Percentiles rank a stretch among this genome's conserved stretches.
Evolutionary conservation across 2,329 filamentous ascomycete species (phyloP).

Genomic region (Ceratocystiopsis minuta): DNA sequence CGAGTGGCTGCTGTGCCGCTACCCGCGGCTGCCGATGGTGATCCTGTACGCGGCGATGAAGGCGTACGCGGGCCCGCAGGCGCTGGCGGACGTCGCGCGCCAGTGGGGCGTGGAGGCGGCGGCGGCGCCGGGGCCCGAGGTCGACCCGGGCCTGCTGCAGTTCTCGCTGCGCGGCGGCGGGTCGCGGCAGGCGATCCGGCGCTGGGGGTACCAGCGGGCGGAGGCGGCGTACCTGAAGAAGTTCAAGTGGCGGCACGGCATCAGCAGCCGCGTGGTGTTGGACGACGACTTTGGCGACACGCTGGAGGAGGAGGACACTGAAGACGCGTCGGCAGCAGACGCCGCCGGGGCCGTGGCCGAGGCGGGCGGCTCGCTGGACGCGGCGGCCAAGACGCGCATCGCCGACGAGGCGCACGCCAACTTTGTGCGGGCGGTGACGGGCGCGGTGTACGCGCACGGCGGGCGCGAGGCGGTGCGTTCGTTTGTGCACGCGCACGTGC

Average conservation of each 20-base stretch:
- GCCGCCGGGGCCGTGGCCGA: slow-evolving; percentile 1
- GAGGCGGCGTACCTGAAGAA: slow-evolving; percentile 28
- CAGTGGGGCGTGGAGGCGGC: slow-evolving; percentile 88
- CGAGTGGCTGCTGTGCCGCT: slow-evolving; percentile 75
- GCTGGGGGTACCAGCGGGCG: slow-evolving; percentile 32
- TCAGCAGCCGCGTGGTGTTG: slow-evolving; percentile 61
- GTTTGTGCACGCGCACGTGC: slow-evolving; percentile 72
- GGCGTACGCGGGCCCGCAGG: slow-evolving; percentile 61
- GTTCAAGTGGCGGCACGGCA: slow-evolving; percentile 44
- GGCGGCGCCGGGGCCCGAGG: slow-evolving; percentile 74
- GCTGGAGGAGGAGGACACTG: slow-evolving; percentile 5
- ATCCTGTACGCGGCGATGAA: slow-evolving; percentile 75
- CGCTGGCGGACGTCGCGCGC: slow-evolving; percentile 53
- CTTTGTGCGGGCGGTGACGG: slow-evolving; percentile 70
- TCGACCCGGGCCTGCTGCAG: slow-evolving; percentile 80
- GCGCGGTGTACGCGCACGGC: slow-evolving; percentile 69
- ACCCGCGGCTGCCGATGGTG: slow-evolving; percentile 77
- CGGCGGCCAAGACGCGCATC: slow-evolving; percentile 12
- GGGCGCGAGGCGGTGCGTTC: slow-evolving; percentile 61
- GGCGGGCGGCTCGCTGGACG: slow-evolving; percentile 8
- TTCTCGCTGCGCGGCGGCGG: slow-evolving; percentile 36
- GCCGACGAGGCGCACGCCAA: slow-evolving; percentile 29
- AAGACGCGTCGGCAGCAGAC: background rate
- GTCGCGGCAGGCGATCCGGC: slow-evolving; percentile 24
- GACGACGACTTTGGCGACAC: slow-evolving; percentile 72